Base-by-base conservation (phyloP, 768 basidiomycete species). In the Podaxis sp. region DNA sequence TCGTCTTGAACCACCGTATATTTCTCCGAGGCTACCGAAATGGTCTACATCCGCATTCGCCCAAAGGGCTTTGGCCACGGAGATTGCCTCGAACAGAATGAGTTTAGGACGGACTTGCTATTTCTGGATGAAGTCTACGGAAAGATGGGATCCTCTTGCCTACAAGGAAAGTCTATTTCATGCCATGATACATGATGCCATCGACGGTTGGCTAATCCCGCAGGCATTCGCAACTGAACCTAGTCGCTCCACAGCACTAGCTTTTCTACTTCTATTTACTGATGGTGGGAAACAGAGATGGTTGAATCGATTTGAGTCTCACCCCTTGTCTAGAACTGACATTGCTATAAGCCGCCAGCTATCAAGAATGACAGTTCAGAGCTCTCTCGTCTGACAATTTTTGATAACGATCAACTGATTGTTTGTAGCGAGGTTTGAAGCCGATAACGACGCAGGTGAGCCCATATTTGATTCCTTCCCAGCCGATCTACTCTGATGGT, bases 71-170 rank as follows among this genome's bases (percentile, higher is more conserved):
- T 47, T 46, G n/a, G 15, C 54, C 41, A 36, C 53, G 60, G 53
- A 55, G 60, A 61, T 61, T 37, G 55, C 33, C 53, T 43, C 29
- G 43, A 46, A 4, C 53, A 47, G 40, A 47, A 55, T 13, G 37
- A 59, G 29, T 17, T 29, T 22, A 50, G 5, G n/a, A 22, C 54
- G 40, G 52, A 47, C 43, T 43, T 49, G 43, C 60, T 22, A n/a
- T 47, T 54, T 55, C 29, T 25, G 52, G 43, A 43, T 17, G 40
- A 54, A 33, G 33, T 15, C 12, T 15, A 27, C 19, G n/a, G 24
- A 51, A 59, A 52, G 3, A 8, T n/a, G 13, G 33, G 12, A 8
- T 22, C 19, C 33, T 47, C 12, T 55, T 24, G 27, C 60, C 17
- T 11, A 12, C 25, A 37, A 54, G 50, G 49, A 33, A 47, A 46